These are phyloP conservation scores for Trichoderma citrinoviride DNA, from an alignment of 2,329 filamentous ascomycete species.

Conservation along the genomic window DNA sequence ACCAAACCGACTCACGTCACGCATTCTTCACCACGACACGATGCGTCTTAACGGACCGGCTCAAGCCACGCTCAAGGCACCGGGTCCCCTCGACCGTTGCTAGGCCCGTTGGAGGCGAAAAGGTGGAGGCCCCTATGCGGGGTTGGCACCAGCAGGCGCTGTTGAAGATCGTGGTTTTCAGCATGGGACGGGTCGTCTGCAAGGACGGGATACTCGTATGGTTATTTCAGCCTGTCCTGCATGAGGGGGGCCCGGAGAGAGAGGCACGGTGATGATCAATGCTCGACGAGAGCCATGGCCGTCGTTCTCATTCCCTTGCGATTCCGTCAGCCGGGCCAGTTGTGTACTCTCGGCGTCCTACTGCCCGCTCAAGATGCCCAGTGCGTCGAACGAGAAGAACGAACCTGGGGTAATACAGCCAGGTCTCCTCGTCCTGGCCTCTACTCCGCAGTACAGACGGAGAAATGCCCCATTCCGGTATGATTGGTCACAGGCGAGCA, in stretches of 20 bases:
- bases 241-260: neutral
- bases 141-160: constrained; percentile 9
- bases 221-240: neutral
- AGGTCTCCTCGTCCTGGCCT: neutral
- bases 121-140: constrained; percentile 16
- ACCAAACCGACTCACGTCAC: constrained; percentile 11
- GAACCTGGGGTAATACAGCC: neutral
- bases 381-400: too few relatives aligned
- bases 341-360: too few relatives aligned
- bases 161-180: constrained; percentile 13
- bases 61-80: constrained; percentile 20
- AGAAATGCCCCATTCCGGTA: constrained; percentile 14
- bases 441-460: constrained; percentile 15
- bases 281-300: neutral
- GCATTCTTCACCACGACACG: constrained; percentile 13
- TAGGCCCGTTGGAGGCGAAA: constrained; percentile 10
- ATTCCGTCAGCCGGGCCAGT: neutral
- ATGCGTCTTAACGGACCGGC: constrained; percentile 6
- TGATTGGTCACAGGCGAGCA: constrained; percentile 4
- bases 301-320: neutral
- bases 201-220: neutral
- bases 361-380: too few relatives aligned
- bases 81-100: neutral
- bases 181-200: neutral
- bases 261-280: neutral